Base-by-base conservation (phyloP, 805 yeast genomes). In the Metschnikowia borealis region DNA sequence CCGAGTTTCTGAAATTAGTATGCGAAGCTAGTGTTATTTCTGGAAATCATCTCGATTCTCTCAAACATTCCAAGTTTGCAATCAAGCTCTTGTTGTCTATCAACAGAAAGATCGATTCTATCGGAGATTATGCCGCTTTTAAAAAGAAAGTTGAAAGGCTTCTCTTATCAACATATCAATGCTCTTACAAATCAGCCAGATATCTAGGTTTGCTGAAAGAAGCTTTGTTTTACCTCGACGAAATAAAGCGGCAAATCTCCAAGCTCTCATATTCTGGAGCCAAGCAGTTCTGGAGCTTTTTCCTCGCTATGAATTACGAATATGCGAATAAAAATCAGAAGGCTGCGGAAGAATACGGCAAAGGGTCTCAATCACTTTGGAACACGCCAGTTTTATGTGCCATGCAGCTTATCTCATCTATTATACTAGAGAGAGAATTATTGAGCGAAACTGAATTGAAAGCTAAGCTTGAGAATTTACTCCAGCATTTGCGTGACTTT, bases 191-290 rank as follows among this genome's bases (percentile, higher is more conserved):
- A 3, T 58, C 70, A 0, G 70, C 74, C 47, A 64, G 72, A 14
- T 76, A 73, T 35, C 60, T 81, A 36, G 90, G 91, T 0, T 59
- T 83, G 2, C 67, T 82, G 0, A 80, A 80, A 54, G 89, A 85
- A 49, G 74, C 83, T 43, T 74, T 76, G 2, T 82, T 73, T 59
- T 85, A 77, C 63, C 54, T 75, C 3, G 68, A 69, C 5, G 91
- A 86, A 56, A 68, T 80, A 35, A 63, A 66, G 5, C 70, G 67
- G 34, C 59, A 80, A 11, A 60, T 75, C 1, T 54, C 56, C 6
- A 65, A 61, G 14, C 57, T 61, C 4, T 69, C 74, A 0, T 37
- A 17, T 17, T 35, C 47, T 3, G 49, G 66, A 6, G 44, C 53
- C 17, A 61, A 54, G 44, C 53, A 61, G 6, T 48, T 54, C 17